Percentiles rank a stretch among this genome's conserved stretches.
Conservation (phyloP, 2,329 filamentous ascomycete species). For the Sporothrix schenckii region DNA sequence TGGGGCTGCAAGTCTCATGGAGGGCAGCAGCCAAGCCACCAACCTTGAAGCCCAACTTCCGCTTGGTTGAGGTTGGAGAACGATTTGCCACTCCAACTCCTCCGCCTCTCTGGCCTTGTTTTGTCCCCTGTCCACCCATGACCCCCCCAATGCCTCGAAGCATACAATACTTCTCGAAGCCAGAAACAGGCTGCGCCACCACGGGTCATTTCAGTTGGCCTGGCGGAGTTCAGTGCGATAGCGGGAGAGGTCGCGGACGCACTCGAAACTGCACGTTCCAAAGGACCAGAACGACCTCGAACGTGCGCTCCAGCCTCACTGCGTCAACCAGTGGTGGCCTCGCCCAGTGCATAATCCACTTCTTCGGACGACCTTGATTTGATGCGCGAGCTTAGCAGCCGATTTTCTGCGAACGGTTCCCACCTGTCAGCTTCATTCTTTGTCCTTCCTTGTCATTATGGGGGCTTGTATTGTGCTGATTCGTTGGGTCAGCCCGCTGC, state of each 20-base stretch:
- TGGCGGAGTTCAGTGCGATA: not conserved
- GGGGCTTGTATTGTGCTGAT: not conserved
- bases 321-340: not conserved
- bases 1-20: not conserved
- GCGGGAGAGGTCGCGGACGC: not conserved
- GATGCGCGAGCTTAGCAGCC: constrained; percentile 7
- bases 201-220: constrained; percentile 1
- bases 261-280: not conserved
- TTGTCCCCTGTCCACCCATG: too few species aligned
- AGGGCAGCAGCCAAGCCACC: not conserved
- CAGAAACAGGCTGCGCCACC: constrained; percentile 13
- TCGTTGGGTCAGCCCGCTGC: constrained; percentile 7
- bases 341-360: not conserved
- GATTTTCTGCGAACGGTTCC: constrained; percentile 17
- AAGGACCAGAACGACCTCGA: constrained; percentile 11
- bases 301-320: not conserved
- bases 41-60: constrained; percentile 3
- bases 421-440: not conserved
- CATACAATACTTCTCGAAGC: constrained; percentile 1
- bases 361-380: not conserved
- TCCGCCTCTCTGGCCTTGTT: not conserved
- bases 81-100: constrained; percentile 9
- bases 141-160: not conserved
- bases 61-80: constrained; percentile 6
- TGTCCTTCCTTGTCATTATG: not conserved